These are phyloP conservation scores for Physcomitrium patens DNA, from an alignment of 225 moss, liverwort and hornwort species.

Conservation along the genomic window DNA sequence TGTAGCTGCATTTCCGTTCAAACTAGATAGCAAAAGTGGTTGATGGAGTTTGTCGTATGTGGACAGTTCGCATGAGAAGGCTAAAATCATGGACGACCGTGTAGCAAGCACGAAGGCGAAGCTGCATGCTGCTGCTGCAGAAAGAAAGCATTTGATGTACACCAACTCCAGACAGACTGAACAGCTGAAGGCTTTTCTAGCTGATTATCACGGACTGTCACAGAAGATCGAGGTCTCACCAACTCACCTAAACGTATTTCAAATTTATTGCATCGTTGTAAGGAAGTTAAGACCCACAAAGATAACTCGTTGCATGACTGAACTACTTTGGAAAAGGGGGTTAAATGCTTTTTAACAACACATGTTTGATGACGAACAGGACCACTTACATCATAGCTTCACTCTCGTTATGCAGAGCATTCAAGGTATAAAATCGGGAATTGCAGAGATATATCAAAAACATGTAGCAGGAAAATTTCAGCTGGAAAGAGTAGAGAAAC, in stretches of 20 bases:
- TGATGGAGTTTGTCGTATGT: conserved; percentile 5
- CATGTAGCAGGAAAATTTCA: conserved; percentile 78
- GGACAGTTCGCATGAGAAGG: conserved; percentile 52
- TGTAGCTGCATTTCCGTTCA: not conserved
- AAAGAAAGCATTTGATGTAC: conserved; percentile 44
- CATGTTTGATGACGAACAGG: not conserved
- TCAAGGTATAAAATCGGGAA: conserved; percentile 58
- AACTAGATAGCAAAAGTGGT: not conserved
- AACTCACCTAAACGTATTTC: not conserved
- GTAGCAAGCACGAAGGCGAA: conserved; percentile 58
- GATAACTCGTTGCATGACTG: not conserved
- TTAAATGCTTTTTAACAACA: not conserved
- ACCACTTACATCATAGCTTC: not conserved
- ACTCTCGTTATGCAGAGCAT: conserved; percentile 50
- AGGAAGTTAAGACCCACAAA: not conserved
- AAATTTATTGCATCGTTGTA: not conserved
- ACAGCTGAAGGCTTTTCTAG: conserved; percentile 56
- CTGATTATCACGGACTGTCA: conserved; percentile 64
- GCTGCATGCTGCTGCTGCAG: conserved; percentile 48
- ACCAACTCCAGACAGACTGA: conserved; percentile 40
- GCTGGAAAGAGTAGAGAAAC: conserved; percentile 43
- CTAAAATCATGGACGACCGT: conserved; percentile 58
- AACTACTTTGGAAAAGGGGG: not conserved
- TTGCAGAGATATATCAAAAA: conserved; percentile 66
- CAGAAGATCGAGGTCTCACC: conserved; percentile 53